Percentiles rank a stretch among this genome's conserved stretches.
phyloP scores from a whole-genome alignment of 108 stramenopile species.

The Nitzschia palea region DNA sequence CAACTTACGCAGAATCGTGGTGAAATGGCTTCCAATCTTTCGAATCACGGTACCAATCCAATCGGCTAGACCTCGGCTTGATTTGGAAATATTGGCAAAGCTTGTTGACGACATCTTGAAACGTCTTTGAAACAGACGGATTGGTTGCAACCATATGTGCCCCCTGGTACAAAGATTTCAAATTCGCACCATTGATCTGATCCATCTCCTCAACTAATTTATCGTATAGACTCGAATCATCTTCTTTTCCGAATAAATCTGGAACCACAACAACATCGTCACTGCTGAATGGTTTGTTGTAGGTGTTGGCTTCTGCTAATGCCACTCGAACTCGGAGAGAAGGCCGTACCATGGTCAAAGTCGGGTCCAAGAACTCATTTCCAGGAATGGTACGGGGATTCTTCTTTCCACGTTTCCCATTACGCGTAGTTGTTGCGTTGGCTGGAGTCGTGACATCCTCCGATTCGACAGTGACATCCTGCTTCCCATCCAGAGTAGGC shows the following conservation, averaged over 20 bases:
- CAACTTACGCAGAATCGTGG: conserved; percentile 81
- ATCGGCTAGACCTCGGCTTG: conserved; percentile 50
- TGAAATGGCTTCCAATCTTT: conserved; percentile 89
- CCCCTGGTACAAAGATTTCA: conserved; percentile 82
- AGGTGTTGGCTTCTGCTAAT: conserved; percentile 9
- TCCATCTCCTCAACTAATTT: conserved; percentile 72
- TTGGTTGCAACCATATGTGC: conserved; percentile 73
- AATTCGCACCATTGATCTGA: conserved; percentile 42
- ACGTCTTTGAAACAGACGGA: conserved; percentile 59
- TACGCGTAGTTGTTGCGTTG: not conserved
- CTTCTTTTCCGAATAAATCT: conserved; percentile 73
- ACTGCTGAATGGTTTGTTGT: conserved; percentile 53
- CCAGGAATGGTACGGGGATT: not conserved
- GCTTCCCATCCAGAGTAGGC: no score
- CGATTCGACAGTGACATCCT: no score
- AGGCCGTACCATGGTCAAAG: conserved; percentile 73
- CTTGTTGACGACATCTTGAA: conserved; percentile 53
- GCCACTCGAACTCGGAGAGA: conserved; percentile 66
- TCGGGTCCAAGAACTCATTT: conserved; percentile 66
- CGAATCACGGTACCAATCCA: conserved; percentile 86
- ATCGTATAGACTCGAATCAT: conserved; percentile 74
- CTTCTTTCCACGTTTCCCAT: not conserved
- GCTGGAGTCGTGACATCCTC: not conserved
- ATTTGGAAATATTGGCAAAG: conserved; percentile 78
- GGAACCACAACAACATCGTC: conserved; percentile 90